phyloP scores from a whole-genome alignment of 495 filamentous ascomycete genomes.

The Xylaria longipes region DNA sequence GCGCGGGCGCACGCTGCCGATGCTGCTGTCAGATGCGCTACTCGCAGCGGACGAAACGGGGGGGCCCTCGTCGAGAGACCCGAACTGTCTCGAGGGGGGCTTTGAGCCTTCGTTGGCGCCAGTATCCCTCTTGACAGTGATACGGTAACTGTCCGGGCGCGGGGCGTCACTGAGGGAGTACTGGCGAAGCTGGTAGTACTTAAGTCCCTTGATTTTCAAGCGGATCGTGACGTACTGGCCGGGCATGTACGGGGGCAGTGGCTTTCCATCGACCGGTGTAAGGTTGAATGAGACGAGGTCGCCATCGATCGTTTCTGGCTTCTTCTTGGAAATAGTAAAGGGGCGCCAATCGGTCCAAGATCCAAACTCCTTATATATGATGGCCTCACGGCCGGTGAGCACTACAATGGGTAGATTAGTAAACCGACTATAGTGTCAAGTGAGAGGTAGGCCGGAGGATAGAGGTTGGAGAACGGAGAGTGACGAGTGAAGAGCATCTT shows the following conservation, averaged over 20 bases:
- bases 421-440: neutral
- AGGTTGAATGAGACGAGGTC: constrained; percentile 70
- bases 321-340: constrained; percentile 67
- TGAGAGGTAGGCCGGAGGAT: neutral
- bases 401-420: constrained; percentile 32
- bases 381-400: constrained; percentile 67
- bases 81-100: constrained; percentile 38
- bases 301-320: constrained; percentile 61
- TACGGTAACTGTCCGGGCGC: constrained; percentile 64
- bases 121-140: constrained; percentile 71
- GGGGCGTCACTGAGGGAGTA: constrained; percentile 74
- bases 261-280: constrained; percentile 62
- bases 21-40: constrained; percentile 41
- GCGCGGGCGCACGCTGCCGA: constrained; percentile 38
- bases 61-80: constrained; percentile 28
- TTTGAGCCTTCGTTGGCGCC: constrained; percentile 43
- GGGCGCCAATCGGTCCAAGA: constrained; percentile 71
- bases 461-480: neutral
- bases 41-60: constrained; percentile 40
- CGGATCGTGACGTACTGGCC: constrained; percentile 75
- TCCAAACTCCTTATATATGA: constrained; percentile 63
- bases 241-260: constrained; percentile 66
- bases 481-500: neutral
- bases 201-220: constrained; percentile 61
- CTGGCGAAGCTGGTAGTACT: constrained; percentile 69